These are phyloP conservation scores for Russula griseocarnosa DNA, from an alignment of 768 basidiomycete genomes.

Conservation along the genomic window DNA sequence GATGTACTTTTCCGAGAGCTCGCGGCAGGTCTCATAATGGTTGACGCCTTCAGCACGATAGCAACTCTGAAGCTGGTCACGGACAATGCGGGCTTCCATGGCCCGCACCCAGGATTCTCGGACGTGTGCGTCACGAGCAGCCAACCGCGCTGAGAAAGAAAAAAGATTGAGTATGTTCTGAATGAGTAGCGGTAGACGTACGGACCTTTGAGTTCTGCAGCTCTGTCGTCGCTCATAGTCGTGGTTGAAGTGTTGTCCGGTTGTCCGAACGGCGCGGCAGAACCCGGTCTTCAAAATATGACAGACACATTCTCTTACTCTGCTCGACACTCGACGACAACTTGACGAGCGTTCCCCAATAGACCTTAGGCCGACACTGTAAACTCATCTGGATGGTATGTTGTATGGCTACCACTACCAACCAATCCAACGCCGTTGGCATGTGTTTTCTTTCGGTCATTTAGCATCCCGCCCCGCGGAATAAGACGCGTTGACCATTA, in stretches of 20 bases:
- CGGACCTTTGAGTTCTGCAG: conserved; percentile 51
- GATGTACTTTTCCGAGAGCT: conserved; percentile 78
- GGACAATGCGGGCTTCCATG: conserved; percentile 89
- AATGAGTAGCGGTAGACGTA: background rate
- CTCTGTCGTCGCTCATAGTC: conserved; percentile 38
- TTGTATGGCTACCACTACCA: background rate
- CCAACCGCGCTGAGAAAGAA: conserved; percentile 49
- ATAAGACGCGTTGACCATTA: background rate
- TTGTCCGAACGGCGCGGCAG: conserved; percentile 9
- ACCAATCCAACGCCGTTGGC: background rate
- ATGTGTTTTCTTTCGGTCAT: conserved; percentile 6
- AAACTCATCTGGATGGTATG: background rate
- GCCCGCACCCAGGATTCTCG: conserved; percentile 92
- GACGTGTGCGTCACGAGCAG: conserved; percentile 69
- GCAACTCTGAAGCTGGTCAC: conserved; percentile 85
- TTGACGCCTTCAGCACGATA: conserved; percentile 89
- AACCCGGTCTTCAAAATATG: conserved; percentile 2
- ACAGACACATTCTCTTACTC: background rate
- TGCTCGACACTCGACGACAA: background rate
- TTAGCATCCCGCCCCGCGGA: background rate
- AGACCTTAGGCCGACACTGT: background rate
- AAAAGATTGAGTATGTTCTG: background rate
- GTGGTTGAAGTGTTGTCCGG: conserved; percentile 33
- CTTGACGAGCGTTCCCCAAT: background rate
- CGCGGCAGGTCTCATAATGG: conserved; percentile 83